Evolutionary conservation across 371 early-diverging fungal species (phyloP).

Genomic region (Mortierella sp.): DNA sequence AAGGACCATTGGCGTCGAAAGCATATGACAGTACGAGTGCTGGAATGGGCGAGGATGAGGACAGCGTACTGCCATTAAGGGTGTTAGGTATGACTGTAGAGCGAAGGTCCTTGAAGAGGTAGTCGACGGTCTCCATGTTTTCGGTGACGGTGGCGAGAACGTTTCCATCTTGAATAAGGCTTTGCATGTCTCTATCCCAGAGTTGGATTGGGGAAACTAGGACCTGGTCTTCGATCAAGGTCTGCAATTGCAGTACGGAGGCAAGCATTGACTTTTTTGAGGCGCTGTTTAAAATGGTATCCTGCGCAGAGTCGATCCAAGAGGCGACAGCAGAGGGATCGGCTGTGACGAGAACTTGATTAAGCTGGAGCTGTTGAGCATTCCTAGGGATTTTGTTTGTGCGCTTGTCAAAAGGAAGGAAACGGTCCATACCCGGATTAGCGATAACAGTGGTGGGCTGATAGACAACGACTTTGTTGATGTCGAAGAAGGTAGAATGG

Average conservation of each 20-base stretch:
- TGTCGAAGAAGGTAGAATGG: conserved; percentile 76
- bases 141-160: conserved; percentile 56
- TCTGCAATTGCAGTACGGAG: conserved; percentile 65
- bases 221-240: conserved; percentile 65
- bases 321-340: conserved; percentile 30
- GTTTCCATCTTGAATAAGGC: conserved; percentile 52
- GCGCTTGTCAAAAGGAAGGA: conserved; percentile 58
- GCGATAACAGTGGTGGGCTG: conserved; percentile 69
- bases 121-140: conserved; percentile 56
- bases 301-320: conserved; percentile 11
- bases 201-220: conserved; percentile 60
- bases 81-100: conserved; percentile 20
- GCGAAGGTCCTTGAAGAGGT: conserved; percentile 58
- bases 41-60: conserved; percentile 17
- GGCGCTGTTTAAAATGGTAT: conserved; percentile 28
- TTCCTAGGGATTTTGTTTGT: conserved; percentile 57
- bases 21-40: conserved; percentile 66
- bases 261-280: conserved; percentile 60
- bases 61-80: conserved; percentile 11
- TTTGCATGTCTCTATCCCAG: conserved; percentile 55
- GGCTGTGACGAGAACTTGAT: conserved; percentile 65
- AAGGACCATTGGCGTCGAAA: conserved; percentile 67
- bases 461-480: conserved; percentile 62
- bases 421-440: conserved; percentile 48
- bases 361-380: conserved; percentile 65